Base-by-base conservation (phyloP, 2,329 filamentous ascomycete genomes). In the Cladosporium oxysporum region DNA sequence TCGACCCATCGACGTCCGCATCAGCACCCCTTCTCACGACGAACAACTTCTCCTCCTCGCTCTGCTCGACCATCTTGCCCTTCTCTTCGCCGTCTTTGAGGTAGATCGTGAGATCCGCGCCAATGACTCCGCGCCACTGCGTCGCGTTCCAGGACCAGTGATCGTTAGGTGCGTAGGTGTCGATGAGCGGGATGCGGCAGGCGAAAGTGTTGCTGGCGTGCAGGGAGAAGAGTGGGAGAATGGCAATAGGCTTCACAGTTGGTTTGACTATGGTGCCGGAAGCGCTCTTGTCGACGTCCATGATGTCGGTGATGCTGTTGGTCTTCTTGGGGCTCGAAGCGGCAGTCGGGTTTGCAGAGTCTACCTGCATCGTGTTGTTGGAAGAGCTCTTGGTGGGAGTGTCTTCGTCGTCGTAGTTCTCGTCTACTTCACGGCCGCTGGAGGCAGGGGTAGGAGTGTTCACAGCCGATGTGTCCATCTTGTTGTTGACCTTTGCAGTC, bases 81-180 rank as follows among this genome's bases (percentile, higher is more conserved):
- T 60, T 68, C 26, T 73, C 69, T 8, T 67, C 71, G 26, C 73
- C 75, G 57, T 79, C 76, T 50, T 82, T 83, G 21, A 91, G 84
- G 73, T 90, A 92, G 31, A 95, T 83, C 1, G 90, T 90, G 55
- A 94, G 80, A 77, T 98, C 94, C 0, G 94, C 88, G 0, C 91
- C 92, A 1, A 93, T 84, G 63, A 91, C 90, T 11, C 92, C 92
- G 11, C 93, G 88, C 94, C 94, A 98, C 26, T 97, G 85, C 52
- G 91, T 94, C 41, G 94, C 94, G 83, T 95, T 92, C 94, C 94
- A 98, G 77, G 96, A 91, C 93, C 94, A 98, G 79, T 98, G 94
- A 73, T 96, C 93, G n/a, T 91, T 85, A 0, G 91, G 88, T 18
- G 88, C 86, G 76, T 96, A 97, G 7, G 85, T 83, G 74, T 96